These are phyloP conservation scores for Trichocomaceae sp. DNA, from an alignment of 2,329 filamentous ascomycete genomes.

Conservation along the genomic window DNA sequence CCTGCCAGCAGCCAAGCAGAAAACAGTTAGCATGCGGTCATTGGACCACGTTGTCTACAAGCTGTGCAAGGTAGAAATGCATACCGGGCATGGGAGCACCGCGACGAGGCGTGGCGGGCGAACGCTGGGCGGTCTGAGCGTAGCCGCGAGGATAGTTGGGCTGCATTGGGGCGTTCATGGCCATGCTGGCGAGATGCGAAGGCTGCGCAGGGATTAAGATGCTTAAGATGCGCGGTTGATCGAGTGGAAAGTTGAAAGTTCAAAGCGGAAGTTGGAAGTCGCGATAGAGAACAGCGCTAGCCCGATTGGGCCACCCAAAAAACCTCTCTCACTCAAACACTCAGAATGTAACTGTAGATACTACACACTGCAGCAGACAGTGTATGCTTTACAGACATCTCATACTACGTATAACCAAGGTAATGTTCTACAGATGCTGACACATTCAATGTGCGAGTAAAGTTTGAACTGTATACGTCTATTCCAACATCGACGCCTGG, in stretches of 20 bases:
- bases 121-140: slow-evolving; percentile 34
- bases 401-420: too few species aligned
- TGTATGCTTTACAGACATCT: too few species aligned
- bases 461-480: slow-evolving; percentile 34
- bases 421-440: not conserved
- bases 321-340: too few species aligned
- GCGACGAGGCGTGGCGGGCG: slow-evolving; percentile 38
- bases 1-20: slow-evolving; percentile 16
- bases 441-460: not conserved
- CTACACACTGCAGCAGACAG: too few species aligned
- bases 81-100: slow-evolving; percentile 33
- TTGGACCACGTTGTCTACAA: slow-evolving; percentile 1
- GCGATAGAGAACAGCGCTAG: slow-evolving; percentile 11
- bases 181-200: slow-evolving; percentile 6
- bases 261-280: too few species aligned
- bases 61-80: slow-evolving; percentile 16
- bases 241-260: too few species aligned
- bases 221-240: not conserved
- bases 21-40: not conserved
- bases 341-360: too few species aligned
- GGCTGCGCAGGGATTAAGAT: not conserved
- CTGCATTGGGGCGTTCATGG: slow-evolving; percentile 37
- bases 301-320: slow-evolving; percentile 2
- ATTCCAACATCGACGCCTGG: slow-evolving; percentile 93
- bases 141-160: slow-evolving; percentile 38